phyloP scores from a whole-genome alignment of 1,284 basidiomycete species.

The Malassezia nana region DNA sequence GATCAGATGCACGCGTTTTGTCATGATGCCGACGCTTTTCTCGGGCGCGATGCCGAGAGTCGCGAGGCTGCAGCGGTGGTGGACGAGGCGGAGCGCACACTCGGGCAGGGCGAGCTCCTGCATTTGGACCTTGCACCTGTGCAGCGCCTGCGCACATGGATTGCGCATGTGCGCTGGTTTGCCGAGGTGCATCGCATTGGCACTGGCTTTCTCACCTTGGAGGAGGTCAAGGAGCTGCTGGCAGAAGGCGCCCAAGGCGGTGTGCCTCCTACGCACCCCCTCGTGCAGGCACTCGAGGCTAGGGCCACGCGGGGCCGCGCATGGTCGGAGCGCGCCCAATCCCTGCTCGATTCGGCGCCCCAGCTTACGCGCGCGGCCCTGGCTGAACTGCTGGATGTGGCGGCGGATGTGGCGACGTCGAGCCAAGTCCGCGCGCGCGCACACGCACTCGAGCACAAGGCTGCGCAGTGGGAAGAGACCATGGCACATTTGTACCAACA shows the following conservation, averaged over 20 bases:
- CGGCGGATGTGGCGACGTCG: neutral
- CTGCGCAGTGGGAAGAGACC: conserved; percentile 11
- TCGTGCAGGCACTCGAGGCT: conserved; percentile 21
- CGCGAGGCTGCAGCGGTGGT: conserved; percentile 39
- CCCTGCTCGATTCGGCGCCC: conserved; percentile 2
- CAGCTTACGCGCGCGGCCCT: conserved; percentile 2
- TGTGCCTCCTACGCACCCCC: conserved; percentile 50
- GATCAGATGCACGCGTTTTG: conserved; percentile 60
- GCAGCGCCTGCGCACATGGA: conserved; percentile 63
- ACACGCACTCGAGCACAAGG: conserved; percentile 12
- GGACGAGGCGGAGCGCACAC: conserved; percentile 60
- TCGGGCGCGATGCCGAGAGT: conserved; percentile 16
- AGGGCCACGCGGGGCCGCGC: conserved; percentile 22
- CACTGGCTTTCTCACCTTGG: conserved; percentile 24
- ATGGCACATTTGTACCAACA: neutral
- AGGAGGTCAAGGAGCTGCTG: conserved; percentile 57
- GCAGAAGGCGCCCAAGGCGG: conserved; percentile 60
- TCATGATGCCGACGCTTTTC: conserved; percentile 52
- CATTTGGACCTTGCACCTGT: conserved; percentile 70
- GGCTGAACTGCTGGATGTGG: conserved; percentile 8
- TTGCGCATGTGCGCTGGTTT: conserved; percentile 60
- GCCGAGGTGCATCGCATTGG: conserved; percentile 50
- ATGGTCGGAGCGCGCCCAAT: conserved; percentile 20
- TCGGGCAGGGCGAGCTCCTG: conserved; percentile 61
- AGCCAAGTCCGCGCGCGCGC: conserved; percentile 6